Evolutionary conservation across 805 yeast genomes (phyloP), one percentile per base, ranked within the genome.

Genomic region (Candida ficus): DNA sequence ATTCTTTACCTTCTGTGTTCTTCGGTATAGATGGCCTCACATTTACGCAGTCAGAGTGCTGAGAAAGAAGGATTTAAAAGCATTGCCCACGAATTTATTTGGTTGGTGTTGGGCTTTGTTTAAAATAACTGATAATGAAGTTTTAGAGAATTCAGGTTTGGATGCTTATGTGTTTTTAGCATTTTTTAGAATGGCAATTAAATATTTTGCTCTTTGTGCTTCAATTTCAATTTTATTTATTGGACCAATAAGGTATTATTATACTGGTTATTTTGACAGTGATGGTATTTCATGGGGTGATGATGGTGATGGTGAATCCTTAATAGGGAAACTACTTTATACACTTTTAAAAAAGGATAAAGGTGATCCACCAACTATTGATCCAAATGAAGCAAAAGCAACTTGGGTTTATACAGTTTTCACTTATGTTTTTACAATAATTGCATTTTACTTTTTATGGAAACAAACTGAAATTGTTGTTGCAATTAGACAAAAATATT

Each of bases 151-250:
- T 53, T 95, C 96, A 3, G 99, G 99, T 0, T 64, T 91, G 34
- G 99, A 91, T 64, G 97, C 97, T 0, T 88, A 73, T 63, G 98
- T 93, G 38, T 91, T 85, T 54, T 63, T 91, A 23, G 88, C 91
- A 2, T 91, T 91, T 62, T 93, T 93, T 73, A 81, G 83, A 44
- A 87, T 90, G 89, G 76, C 93, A 44, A 85, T 90, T 39, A 77
- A 79, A 56, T 67, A 85, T 13, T 64, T 91, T 22, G 66, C 78
- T 2, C 64, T 75, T 0, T 83, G 89, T 53, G 71, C 85, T 35
- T 46, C 86, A 2, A 78, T 86, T 49, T 89, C 95, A 1, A 65
- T 84, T 7, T 66, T 79, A 14, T 70, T 91, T 7, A 85, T 91
- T 22, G 84, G 95, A 1, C 98, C 99, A 0, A 73, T 93, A 3